Conservation (phyloP, 257 asterid genomes). For the Fraxinus excelsior region DNA sequence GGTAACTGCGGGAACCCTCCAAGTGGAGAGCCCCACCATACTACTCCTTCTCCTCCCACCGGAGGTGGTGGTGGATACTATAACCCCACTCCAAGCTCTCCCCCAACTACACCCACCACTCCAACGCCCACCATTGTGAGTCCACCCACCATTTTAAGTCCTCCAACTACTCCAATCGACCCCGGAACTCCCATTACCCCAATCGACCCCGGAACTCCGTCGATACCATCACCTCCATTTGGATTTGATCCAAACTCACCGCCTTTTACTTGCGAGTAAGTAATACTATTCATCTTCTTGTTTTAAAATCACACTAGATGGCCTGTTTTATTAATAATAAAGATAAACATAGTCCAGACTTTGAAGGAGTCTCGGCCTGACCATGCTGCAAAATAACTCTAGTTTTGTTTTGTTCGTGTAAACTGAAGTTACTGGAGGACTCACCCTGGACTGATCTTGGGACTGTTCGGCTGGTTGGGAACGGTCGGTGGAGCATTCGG, state of each 20-base stretch:
- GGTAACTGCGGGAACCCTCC: too few species aligned
- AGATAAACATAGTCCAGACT: too few species aligned
- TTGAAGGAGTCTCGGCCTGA: too few species aligned
- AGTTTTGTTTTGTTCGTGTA: neutral
- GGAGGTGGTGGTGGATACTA: constrained; percentile 39
- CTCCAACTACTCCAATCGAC: constrained; percentile 33
- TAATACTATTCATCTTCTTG: neutral
- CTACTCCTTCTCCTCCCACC: constrained; percentile 29
- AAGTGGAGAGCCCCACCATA: too few species aligned
- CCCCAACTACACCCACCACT: constrained; percentile 35
- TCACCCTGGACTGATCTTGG: constrained; percentile 60
- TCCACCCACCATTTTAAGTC: constrained; percentile 25
- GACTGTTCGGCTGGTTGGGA: constrained; percentile 54
- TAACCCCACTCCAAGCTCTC: constrained; percentile 37
- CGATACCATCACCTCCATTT: constrained; percentile 62
- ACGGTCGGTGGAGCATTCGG: constrained; percentile 52
- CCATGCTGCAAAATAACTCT: too few species aligned
- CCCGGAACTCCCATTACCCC: too few species aligned
- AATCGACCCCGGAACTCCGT: neutral
- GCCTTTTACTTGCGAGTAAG: constrained; percentile 89
- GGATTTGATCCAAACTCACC: constrained; percentile 77
- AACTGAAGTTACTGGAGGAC: constrained; percentile 63
- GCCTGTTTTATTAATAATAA: too few species aligned
- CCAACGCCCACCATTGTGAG: constrained; percentile 34
- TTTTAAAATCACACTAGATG: too few species aligned